A percentile compares a stretch with the other conserved stretches of the same genome.
Evolutionary conservation across 139 green algal species (phyloP).

Genomic region (Chlamydomonas incerta): DNA sequence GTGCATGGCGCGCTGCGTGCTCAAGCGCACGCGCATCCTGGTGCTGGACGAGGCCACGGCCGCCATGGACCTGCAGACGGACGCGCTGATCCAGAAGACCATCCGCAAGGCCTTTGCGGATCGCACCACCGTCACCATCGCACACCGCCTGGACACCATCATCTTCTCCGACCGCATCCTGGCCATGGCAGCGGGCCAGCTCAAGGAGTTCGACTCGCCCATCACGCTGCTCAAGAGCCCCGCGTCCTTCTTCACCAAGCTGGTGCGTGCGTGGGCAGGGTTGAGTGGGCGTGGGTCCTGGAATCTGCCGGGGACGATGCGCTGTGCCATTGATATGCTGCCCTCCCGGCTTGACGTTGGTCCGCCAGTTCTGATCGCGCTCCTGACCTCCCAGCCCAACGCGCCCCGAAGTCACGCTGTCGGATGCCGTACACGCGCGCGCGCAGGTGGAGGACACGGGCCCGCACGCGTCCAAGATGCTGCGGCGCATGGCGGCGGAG

Average conservation of each 20-base stretch:
- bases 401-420: too few relatives aligned
- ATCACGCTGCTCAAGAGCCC: conserved; percentile 50
- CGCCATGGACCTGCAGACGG: conserved; percentile 73
- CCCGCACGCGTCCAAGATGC: conserved; percentile 44
- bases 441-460: conserved; percentile 58
- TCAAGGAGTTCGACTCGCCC: conserved; percentile 49
- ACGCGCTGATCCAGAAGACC: conserved; percentile 67
- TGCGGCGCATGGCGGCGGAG: conserved; percentile 57
- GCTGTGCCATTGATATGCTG: too few relatives aligned
- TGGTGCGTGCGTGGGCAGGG: conserved; percentile 26
- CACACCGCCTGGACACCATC: conserved; percentile 73
- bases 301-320: too few relatives aligned
- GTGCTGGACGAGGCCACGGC: conserved; percentile 87
- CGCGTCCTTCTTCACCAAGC: conserved; percentile 53
- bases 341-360: too few relatives aligned
- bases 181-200: conserved; percentile 56
- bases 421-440: too few relatives aligned
- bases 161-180: conserved; percentile 68
- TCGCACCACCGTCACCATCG: conserved; percentile 68
- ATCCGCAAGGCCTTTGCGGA: conserved; percentile 64
- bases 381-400: too few relatives aligned
- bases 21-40: conserved; percentile 70
- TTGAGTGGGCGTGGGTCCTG: too few relatives aligned
- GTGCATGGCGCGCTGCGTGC: conserved; percentile 81
- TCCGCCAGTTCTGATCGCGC: too few relatives aligned